These are phyloP conservation scores for Dactylis glomerata DNA, from an alignment of 176 grass and related monocot species.

Conservation along the genomic window DNA sequence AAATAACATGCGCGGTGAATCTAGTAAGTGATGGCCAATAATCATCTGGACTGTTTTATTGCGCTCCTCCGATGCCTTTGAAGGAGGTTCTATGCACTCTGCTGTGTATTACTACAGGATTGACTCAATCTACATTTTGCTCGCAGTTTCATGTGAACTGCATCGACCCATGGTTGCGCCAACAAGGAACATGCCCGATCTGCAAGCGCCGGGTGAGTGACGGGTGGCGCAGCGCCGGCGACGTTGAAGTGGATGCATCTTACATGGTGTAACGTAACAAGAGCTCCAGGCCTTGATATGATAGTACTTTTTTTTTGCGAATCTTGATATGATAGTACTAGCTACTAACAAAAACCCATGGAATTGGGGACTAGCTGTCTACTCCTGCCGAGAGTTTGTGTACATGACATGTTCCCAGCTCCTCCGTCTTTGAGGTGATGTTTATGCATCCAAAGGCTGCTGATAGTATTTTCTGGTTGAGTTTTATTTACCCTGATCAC, in stretches of 20 bases:
- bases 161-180: conserved; percentile 96
- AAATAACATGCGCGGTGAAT: too few species aligned
- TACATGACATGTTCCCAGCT: conserved; percentile 27
- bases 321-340: too few species aligned
- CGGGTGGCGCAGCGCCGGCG: conserved; percentile 36
- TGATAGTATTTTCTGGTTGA: background rate
- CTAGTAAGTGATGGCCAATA: background rate
- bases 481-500: background rate
- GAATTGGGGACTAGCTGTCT: background rate
- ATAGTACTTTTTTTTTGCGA: too few species aligned
- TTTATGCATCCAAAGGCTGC: conserved; percentile 8
- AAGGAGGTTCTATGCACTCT: background rate
- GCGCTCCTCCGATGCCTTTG: background rate
- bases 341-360: conserved; percentile 8
- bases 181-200: conserved; percentile 91
- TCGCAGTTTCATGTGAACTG: conserved; percentile 82
- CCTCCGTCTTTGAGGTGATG: background rate
- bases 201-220: conserved; percentile 79
- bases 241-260: conserved; percentile 52
- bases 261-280: conserved; percentile 58
- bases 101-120: background rate
- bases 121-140: conserved; percentile 9
- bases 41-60: background rate
- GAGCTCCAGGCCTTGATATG: background rate
- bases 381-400: conserved; percentile 7